Base-by-base conservation (phyloP, 352 stramenopile species). In the Globisporangium solare region DNA sequence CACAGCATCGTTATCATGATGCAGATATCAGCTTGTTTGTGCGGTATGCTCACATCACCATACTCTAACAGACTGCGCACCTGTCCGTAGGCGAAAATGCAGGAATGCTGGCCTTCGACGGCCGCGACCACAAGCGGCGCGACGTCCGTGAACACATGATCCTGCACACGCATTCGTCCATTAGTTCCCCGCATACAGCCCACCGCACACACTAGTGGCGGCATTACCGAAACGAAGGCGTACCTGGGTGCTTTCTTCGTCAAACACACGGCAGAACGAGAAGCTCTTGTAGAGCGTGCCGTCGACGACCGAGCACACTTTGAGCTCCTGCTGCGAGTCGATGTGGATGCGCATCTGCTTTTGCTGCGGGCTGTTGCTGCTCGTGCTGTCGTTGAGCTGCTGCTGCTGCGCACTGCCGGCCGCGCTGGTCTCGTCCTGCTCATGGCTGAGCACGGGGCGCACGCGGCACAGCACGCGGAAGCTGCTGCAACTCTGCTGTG, bases 11-110 rank as follows among this genome's bases (percentile, higher is more conserved):
- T 35, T 35, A 35, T 35, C 6, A 35, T 35, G 10, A 35, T 35
- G 10, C 27, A 35, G 27, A 6, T 6, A 6, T 35, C 6, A 35
- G 27, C 10, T 35, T 1, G 1, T 11, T 11, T 35, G 4, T 24
- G 20, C 13, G 24, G n/a, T 8, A 8, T 20, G 20, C 42, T 22
- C 24, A 49, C 51, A 58, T 3, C 35, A 17, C 20, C 20, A 1
- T 21, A 32, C 17, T 42, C 37, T 6, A 56, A 58, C 42, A 1
- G 62, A 58, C 13, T 8, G 37, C 60, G 20, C 37, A 76, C 79
- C 70, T 98, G 97, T 2, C 96, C 96, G 71, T 98, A 99, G 0
- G 95, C 94, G 66, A 99, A 97, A 39, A 99, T 80, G 57, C 89
- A 98, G 11, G 96, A 89, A 66, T 98, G 92, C 58, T 86, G 92